Base-by-base conservation (phyloP, 2,329 filamentous ascomycete genomes). In the Aspergillus sp. region DNA sequence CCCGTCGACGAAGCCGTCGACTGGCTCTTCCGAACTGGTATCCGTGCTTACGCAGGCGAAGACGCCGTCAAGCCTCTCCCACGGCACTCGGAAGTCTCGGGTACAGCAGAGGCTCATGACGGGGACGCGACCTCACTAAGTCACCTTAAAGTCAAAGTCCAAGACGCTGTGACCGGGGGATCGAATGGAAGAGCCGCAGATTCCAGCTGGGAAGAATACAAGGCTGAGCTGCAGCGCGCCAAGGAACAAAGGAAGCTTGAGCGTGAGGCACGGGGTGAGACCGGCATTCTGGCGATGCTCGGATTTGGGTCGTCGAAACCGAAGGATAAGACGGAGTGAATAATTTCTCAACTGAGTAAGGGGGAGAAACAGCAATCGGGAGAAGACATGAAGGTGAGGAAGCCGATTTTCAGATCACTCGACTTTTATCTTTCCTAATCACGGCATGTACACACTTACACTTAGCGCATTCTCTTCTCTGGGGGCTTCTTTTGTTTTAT, bases 1-100 rank as follows among this genome's bases (percentile, higher is more conserved):
- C 94, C 95, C 0, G 92, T 99, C 7, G 95, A 98, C 79, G 85
- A 92, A 65, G 92, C 91, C 0, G 92, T 97, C 0, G 93, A 98
- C 73, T 97, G 90, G 90, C 76, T 85, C 3, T 98, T 98, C 80
- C 91, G 96, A 71, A 91, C 89, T 69, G 91, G 85, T 0, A 95
- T 97, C 73, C 85, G 88, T 72, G 75, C 85, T 1, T 85, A 92
- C 60, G 93, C 91, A 3, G 93, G 87, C 0, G 82, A 84, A 54
- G 78, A 81, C 50, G 86, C 86, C 17, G 85, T 88, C 9, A 68
- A 68, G 30, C 69, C 65, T 13, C 59, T 70, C 6, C 73, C 69
- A n/a, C 63, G 31, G 22, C 34, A 55, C 19, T 38, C 62, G 47
- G 57, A 56, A 45, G 54, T 54, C 2, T 43, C 41, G 15, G 61